A percentile compares a stretch with the other conserved stretches of the same genome.
Evolutionary conservation across 2,329 filamentous ascomycete species (phyloP).

Genomic region (Spiromastix sp.): DNA sequence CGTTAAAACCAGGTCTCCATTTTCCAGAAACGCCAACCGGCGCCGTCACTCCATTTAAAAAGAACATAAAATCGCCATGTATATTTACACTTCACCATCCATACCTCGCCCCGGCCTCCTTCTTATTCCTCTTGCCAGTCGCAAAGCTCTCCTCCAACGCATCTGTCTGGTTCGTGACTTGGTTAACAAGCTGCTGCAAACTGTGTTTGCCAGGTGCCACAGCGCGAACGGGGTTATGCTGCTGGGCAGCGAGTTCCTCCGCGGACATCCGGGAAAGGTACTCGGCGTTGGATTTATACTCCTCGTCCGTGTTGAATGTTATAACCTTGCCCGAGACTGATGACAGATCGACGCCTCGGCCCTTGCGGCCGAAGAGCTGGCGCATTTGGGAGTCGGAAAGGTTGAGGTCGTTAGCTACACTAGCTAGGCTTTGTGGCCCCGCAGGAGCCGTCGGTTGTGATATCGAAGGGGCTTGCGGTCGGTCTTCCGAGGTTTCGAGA

Average conservation of each 20-base stretch:
- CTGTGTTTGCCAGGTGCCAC: conserved; percentile 85
- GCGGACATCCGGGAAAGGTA: conserved; percentile 59
- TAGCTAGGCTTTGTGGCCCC: conserved; percentile 48
- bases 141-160: conserved; percentile 90
- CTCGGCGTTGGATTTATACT: conserved; percentile 77
- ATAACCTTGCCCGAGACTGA: conserved; percentile 56
- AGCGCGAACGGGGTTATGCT: conserved; percentile 71
- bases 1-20: too few relatives aligned
- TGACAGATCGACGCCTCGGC: conserved; percentile 20
- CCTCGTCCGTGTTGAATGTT: conserved; percentile 79
- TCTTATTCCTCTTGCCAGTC: conserved; percentile 64
- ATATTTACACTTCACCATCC: too few relatives aligned
- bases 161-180: conserved; percentile 70
- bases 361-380: conserved; percentile 70
- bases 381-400: conserved; percentile 66
- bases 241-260: conserved; percentile 35
- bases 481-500: neutral
- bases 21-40: too few relatives aligned
- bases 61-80: too few relatives aligned
- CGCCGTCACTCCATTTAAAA: too few relatives aligned
- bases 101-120: conserved; percentile 72
- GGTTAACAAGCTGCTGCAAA: conserved; percentile 75
- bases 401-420: conserved; percentile 67
- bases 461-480: conserved; percentile 7
- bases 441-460: neutral